These are phyloP conservation scores for Elsinoe perseae DNA, from an alignment of 2,329 filamentous ascomycete species.

Conservation along the genomic window DNA sequence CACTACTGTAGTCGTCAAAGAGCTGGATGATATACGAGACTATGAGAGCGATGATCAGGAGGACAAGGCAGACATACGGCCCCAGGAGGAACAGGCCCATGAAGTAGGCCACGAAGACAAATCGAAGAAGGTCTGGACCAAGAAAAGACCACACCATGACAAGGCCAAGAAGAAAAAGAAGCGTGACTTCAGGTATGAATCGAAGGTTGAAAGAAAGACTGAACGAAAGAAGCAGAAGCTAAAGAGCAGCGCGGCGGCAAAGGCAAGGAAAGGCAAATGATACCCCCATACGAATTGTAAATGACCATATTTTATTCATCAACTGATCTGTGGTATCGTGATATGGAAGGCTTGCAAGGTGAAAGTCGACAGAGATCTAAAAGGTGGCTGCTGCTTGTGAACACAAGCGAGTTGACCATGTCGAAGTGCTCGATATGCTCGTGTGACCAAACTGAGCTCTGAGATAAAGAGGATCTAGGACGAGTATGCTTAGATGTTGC, in stretches of 20 bases:
- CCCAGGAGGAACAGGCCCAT: constrained; percentile 24
- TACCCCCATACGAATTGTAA: constrained; percentile 12
- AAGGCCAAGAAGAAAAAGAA: constrained; percentile 52
- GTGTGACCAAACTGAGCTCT: not conserved
- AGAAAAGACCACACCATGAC: constrained; percentile 47
- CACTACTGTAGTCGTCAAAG: constrained; percentile 89
- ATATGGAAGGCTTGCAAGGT: constrained; percentile 1
- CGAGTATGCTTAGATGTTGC: constrained; percentile 66
- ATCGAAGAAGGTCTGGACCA: constrained; percentile 25
- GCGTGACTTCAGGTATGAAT: constrained; percentile 92
- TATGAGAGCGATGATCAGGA: constrained; percentile 16
- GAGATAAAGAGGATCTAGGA: not conserved
- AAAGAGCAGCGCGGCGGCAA: constrained; percentile 64
- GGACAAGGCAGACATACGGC: constrained; percentile 5
- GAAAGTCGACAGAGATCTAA: constrained; percentile 15
- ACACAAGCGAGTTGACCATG: not conserved
- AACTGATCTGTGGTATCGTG: constrained; percentile 17
- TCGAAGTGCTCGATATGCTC: not conserved
- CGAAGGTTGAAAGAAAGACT: constrained; percentile 67
- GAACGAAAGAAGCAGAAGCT: constrained; percentile 55
- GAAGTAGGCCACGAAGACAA: constrained; percentile 27
- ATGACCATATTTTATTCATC: constrained; percentile 15
- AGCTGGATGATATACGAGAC: constrained; percentile 58
- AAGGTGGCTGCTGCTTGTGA: not conserved
- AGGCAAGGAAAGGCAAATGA: constrained; percentile 41